Evolutionary conservation across 73 alveolate species (phyloP).

Genomic region (Breviolum minutum): DNA sequence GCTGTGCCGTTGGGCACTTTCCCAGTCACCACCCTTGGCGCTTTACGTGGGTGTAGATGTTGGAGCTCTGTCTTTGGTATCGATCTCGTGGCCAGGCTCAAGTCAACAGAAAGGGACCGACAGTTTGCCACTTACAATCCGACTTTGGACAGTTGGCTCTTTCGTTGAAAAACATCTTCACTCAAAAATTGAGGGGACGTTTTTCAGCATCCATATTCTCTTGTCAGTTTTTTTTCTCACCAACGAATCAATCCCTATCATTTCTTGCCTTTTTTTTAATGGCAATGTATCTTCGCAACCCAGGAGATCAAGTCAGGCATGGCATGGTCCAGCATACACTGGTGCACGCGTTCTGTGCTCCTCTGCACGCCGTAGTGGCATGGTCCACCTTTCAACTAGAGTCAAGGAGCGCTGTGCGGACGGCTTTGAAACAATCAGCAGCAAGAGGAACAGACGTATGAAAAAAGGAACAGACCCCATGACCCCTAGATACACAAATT

Average conservation of each 20-base stretch:
- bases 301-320: conserved; percentile 12
- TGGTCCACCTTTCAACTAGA: conserved; percentile 19
- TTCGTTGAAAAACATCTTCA: too few species aligned
- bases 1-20: conserved; percentile 47
- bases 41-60: conserved; percentile 33
- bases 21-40: conserved; percentile 9
- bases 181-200: too few species aligned
- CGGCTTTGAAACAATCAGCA: too few species aligned
- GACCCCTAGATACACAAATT: too few species aligned
- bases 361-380: conserved; percentile 21
- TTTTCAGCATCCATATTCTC: too few species aligned
- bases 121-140: too few species aligned
- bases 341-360: conserved; percentile 5
- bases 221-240: background rate
- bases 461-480: too few species aligned
- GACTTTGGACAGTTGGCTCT: background rate
- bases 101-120: background rate
- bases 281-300: too few species aligned
- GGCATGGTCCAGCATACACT: conserved; percentile 14
- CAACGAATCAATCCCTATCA: background rate
- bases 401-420: background rate
- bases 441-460: too few species aligned
- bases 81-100: background rate
- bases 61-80: conserved; percentile 5
- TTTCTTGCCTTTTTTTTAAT: too few species aligned